A percentile compares a stretch with the other conserved stretches of the same genome.
Conservation (phyloP, 495 filamentous ascomycete genomes). For the Penicillium coprophilum region DNA sequence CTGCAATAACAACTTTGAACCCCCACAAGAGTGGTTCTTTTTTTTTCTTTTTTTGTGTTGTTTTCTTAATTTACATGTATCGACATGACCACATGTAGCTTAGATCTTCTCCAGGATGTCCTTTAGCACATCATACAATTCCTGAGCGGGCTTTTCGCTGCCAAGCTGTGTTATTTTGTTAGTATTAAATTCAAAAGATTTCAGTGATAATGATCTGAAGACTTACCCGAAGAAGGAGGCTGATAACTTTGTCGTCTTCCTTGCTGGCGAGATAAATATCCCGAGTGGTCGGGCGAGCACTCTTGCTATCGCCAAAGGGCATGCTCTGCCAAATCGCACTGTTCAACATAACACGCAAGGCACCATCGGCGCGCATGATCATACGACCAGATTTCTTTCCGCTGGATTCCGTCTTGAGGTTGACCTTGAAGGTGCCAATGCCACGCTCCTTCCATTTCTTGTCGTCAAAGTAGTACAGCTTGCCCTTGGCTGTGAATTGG, state of each 20-base stretch:
- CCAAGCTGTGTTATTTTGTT: neutral
- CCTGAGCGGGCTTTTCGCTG: neutral
- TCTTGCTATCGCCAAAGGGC: conserved; percentile 60
- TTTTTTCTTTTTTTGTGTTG: neutral
- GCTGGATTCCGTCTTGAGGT: conserved; percentile 57
- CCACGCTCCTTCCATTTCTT: conserved; percentile 89
- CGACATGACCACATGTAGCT: neutral
- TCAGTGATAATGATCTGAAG: neutral
- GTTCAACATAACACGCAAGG: conserved; percentile 83
- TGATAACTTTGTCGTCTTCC: conserved; percentile 56
- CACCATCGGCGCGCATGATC: conserved; percentile 85
- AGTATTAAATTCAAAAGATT: neutral
- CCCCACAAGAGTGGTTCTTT: neutral
- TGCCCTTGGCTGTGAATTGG: conserved; percentile 65
- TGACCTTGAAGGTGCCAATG: conserved; percentile 78
- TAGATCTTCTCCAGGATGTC: neutral
- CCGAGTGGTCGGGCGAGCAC: conserved; percentile 49
- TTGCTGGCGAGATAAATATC: conserved; percentile 59
- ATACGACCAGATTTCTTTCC: conserved; percentile 61
- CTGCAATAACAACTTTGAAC: neutral
- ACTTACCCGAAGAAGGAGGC: conserved; percentile 71
- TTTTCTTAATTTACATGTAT: neutral
- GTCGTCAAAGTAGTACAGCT: conserved; percentile 70
- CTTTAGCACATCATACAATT: neutral
- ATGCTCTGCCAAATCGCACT: conserved; percentile 70